phyloP scores from a whole-genome alignment of 768 basidiomycete species.

The Guyanaporus albipodus region DNA sequence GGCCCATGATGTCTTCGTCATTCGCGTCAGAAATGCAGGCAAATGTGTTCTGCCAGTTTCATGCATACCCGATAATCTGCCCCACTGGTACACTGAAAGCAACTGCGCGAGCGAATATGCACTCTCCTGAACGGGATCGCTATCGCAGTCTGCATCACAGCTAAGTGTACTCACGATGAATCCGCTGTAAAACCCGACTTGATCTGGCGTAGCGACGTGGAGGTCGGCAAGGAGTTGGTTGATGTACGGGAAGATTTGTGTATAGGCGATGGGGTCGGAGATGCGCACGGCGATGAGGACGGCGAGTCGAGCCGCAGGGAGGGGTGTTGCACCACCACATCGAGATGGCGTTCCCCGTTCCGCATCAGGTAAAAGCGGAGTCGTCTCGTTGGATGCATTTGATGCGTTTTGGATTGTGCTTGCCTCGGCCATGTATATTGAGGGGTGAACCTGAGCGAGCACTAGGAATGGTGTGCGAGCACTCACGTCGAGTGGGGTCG shows the following conservation, averaged over 20 bases:
- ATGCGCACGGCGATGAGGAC: background rate
- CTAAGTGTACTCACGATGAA: constrained; percentile 2
- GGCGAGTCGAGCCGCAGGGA: constrained; percentile 2
- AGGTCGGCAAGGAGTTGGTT: constrained; percentile 7
- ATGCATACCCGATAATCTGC: constrained; percentile 4
- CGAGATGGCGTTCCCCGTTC: background rate
- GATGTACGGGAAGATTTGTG: constrained; percentile 8
- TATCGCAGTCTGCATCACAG: too few relatives aligned
- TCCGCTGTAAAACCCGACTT: constrained; percentile 8
- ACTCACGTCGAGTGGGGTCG: too few relatives aligned
- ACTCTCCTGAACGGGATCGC: background rate
- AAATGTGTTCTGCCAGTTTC: too few relatives aligned
- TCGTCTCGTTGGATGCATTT: background rate
- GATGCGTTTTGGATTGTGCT: background rate
- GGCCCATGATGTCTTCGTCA: background rate
- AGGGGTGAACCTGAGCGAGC: too few relatives aligned
- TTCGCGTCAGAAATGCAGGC: background rate
- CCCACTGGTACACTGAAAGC: constrained; percentile 9
- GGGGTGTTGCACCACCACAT: background rate
- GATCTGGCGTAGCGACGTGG: constrained; percentile 1
- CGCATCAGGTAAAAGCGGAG: background rate
- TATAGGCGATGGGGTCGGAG: constrained; percentile 1
- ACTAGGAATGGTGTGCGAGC: too few relatives aligned
- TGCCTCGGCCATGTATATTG: background rate
- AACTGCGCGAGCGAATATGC: constrained; percentile 1